Evolutionary conservation across 306 rosid species (phyloP).

Genomic region (Fragaria ananassa): DNA sequence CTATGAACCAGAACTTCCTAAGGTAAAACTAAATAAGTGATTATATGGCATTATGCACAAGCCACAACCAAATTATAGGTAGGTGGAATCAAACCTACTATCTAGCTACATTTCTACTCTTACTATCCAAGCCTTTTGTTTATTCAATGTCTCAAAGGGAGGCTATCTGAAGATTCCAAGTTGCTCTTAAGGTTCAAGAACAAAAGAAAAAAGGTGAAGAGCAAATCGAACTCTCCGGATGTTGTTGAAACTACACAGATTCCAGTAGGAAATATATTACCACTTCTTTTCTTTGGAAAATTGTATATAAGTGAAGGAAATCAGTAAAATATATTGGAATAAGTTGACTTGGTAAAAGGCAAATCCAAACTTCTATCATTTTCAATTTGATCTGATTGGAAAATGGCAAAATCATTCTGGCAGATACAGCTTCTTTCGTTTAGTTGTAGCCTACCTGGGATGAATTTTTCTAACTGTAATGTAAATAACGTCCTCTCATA

Average conservation of each 20-base stretch:
- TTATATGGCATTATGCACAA: too few relatives aligned
- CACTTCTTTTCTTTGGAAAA: neutral
- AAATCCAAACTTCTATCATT: neutral
- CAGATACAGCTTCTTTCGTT: neutral
- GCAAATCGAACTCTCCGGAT: conserved; percentile 20
- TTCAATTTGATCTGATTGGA: neutral
- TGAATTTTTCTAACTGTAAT: neutral
- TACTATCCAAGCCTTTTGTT: neutral
- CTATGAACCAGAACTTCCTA: neutral
- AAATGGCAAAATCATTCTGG: neutral
- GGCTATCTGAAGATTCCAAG: neutral
- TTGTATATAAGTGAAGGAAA: neutral
- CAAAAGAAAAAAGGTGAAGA: neutral
- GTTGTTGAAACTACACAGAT: conserved; percentile 9
- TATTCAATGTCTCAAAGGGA: neutral
- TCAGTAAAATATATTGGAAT: neutral
- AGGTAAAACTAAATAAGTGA: neutral
- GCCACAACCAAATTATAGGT: neutral
- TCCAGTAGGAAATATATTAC: neutral
- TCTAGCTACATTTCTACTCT: neutral
- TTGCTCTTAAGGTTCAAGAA: conserved; percentile 1
- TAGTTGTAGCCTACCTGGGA: neutral
- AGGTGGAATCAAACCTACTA: neutral
- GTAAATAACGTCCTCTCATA: neutral
- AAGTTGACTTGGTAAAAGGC: conserved; percentile 25